A percentile compares a stretch with the other conserved stretches of the same genome.
Conservation (phyloP, 164 flowering plant species). For the Stephania yunnanensis region DNA sequence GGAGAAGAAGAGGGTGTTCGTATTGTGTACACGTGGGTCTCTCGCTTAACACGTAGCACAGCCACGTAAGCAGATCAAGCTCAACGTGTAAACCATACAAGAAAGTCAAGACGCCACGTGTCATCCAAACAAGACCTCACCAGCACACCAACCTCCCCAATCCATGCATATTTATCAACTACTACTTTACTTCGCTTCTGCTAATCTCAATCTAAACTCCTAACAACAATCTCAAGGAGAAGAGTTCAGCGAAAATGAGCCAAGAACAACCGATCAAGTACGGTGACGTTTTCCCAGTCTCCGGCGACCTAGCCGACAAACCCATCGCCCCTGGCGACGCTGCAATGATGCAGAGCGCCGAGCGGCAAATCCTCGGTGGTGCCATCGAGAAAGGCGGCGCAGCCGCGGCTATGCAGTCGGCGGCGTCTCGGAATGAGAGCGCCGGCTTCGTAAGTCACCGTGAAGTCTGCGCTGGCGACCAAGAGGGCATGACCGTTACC, state of each 20-base stretch:
- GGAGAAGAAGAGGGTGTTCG: no score
- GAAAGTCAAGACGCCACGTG: no score
- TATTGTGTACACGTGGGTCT: no score
- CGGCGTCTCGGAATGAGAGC: slow-evolving; percentile 37
- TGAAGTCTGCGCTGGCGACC: background rate
- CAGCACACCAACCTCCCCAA: no score
- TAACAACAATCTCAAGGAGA: no score
- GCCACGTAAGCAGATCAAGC: no score
- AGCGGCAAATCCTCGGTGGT: slow-evolving; percentile 37
- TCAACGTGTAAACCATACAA: no score
- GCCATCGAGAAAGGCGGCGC: slow-evolving; percentile 43
- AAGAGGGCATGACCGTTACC: slow-evolving; percentile 16
- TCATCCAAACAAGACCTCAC: no score
- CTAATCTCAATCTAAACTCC: no score
- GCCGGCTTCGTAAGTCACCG: slow-evolving; percentile 36
- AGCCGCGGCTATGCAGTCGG: slow-evolving; percentile 50
- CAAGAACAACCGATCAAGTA: slow-evolving; percentile 44
- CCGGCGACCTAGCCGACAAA: slow-evolving; percentile 32
- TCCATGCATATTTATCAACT: no score
- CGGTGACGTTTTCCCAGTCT: slow-evolving; percentile 48
- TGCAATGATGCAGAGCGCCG: slow-evolving; percentile 48
- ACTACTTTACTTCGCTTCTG: no score
- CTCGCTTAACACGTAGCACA: no score
- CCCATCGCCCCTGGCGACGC: slow-evolving; percentile 46
- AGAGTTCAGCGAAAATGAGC: slow-evolving; percentile 12